phyloP scores from a whole-genome alignment of 2,329 filamentous ascomycete genomes.

The Venturia carpophila region DNA sequence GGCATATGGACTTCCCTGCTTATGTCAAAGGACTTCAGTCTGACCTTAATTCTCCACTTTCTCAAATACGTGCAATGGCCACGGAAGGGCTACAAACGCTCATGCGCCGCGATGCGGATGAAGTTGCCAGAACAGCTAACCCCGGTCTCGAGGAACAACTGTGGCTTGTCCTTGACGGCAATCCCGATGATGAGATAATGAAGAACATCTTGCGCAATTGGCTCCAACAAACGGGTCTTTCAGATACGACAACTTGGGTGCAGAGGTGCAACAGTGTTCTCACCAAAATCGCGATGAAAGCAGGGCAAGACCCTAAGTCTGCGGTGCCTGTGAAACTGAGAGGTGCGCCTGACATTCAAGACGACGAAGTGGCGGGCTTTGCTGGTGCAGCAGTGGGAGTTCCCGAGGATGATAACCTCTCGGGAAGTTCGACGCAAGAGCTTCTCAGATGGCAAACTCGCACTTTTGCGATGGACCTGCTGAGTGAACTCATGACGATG shows the following conservation, averaged over 20 bases:
- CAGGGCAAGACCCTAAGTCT: slow-evolving; percentile 38
- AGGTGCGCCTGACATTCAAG: slow-evolving; percentile 69
- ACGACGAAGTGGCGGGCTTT: slow-evolving; percentile 95
- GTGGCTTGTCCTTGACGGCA: slow-evolving; percentile 78
- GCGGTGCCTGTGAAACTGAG: slow-evolving; percentile 38
- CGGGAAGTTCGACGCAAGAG: slow-evolving; percentile 57
- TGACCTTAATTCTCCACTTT: slow-evolving; percentile 62
- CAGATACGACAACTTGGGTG: slow-evolving; percentile 77
- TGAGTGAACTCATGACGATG: slow-evolving; percentile 73
- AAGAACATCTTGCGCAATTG: slow-evolving; percentile 84
- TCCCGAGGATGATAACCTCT: slow-evolving; percentile 35
- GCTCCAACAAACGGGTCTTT: slow-evolving; percentile 81
- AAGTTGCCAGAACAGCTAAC: slow-evolving; percentile 69
- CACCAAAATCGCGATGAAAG: slow-evolving; percentile 70
- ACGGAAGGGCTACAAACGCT: slow-evolving; percentile 86
- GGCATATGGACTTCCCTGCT: slow-evolving; percentile 71
- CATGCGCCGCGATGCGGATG: slow-evolving; percentile 84
- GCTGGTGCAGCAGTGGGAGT: slow-evolving; percentile 61
- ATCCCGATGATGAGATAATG: slow-evolving; percentile 66
- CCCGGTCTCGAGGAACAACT: slow-evolving; percentile 80
- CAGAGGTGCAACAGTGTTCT: slow-evolving; percentile 80
- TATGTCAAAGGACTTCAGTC: slow-evolving; percentile 79
- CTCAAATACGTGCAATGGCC: slow-evolving; percentile 67
- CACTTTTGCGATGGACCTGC: slow-evolving; percentile 84
- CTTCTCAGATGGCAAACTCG: slow-evolving; percentile 91